These are phyloP conservation scores for Podaxis pistillaris DNA, from an alignment of 768 basidiomycete genomes.

Conservation along the genomic window DNA sequence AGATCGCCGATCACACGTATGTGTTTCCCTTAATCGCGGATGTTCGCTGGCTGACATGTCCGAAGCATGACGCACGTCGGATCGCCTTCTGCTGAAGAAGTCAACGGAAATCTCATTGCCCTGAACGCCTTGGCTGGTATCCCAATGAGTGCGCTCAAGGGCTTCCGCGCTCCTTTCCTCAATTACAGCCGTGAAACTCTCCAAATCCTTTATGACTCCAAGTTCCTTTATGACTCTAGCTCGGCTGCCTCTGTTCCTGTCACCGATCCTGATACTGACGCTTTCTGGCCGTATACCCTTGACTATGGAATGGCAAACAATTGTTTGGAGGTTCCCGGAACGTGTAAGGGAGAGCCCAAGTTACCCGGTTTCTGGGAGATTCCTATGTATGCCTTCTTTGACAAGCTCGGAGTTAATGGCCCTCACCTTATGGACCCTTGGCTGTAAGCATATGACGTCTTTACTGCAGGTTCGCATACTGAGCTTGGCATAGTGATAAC, in stretches of 20 bases:
- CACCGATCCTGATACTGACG: slow-evolving; percentile 64
- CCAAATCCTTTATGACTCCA: slow-evolving; percentile 46
- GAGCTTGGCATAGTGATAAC: slow-evolving; percentile 36
- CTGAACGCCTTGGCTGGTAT: slow-evolving; percentile 79
- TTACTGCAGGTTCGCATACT: neutral
- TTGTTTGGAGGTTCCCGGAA: slow-evolving; percentile 52
- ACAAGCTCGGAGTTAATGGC: slow-evolving; percentile 50
- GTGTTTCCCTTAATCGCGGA: slow-evolving; percentile 23
- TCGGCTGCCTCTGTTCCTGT: slow-evolving; percentile 62
- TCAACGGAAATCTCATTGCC: slow-evolving; percentile 77
- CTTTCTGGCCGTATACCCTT: slow-evolving; percentile 82
- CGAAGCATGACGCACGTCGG: slow-evolving; percentile 78
- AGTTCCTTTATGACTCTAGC: slow-evolving; percentile 74
- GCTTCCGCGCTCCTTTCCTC: slow-evolving; percentile 80
- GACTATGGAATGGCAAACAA: slow-evolving; percentile 81
- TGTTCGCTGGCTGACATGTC: slow-evolving; percentile 7
- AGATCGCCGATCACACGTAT: slow-evolving; percentile 78
- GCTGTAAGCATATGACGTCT: slow-evolving; percentile 46
- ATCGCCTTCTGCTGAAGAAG: slow-evolving; percentile 57
- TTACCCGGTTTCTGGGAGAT: slow-evolving; percentile 83
- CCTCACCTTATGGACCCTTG: slow-evolving; percentile 83
- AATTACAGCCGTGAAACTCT: slow-evolving; percentile 65
- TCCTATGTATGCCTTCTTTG: slow-evolving; percentile 81
- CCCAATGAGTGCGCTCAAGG: slow-evolving; percentile 58
- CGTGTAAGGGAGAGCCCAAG: slow-evolving; percentile 69